Evolutionary conservation across 768 basidiomycete genomes (phyloP), one percentile per base, ranked within the genome.

Genomic region (Kwoniella pini): DNA sequence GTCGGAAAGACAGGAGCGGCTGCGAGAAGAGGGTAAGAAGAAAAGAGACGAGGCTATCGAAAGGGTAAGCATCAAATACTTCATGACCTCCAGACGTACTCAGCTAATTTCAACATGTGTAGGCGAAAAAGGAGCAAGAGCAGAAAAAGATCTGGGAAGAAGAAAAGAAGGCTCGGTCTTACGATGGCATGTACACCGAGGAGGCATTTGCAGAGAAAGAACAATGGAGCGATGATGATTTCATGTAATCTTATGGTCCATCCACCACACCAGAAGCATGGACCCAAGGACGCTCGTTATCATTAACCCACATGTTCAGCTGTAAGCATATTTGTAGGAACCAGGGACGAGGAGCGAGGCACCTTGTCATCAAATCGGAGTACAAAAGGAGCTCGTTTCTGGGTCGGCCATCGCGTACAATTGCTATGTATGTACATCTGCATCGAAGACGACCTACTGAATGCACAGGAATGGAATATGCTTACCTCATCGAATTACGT

Each of bases 111-210:
- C 15, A 9, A 36, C n/a, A n/a, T n/a, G 17, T 40, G 22, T 68
- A 94, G 91, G 88, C 85, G 79, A 90, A 90, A 74, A 85, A 85
- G 31, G 91, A 96, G 56, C 77, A 82, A 2, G 90, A 89, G 60
- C 82, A 94, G 15, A 86, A 86, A 2, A 85, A 85, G 58, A 79
- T 82, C 13, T 83, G 94, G 68, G 91, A 89, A 75, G 90, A 87
- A 17, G 90, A 92, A 71, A 95, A 94, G 71, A 87, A 87, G 17
- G 87, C 89, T 9, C 81, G 87, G n/a, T 90, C 88, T 1, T 98
- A 97, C 64, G 91, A 92, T 75, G 81, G 83, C 0, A 80, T 97
- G 51, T 90, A 88, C 80, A 83, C 83, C 24, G 87, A 82, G 2
- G 78, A 80, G 30, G 67, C 68, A 6, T 74, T 68, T 27, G 67